These are phyloP conservation scores for Coelomomyces lativittatus DNA, from an alignment of 371 early-diverging fungal species.

Conservation along the genomic window DNA sequence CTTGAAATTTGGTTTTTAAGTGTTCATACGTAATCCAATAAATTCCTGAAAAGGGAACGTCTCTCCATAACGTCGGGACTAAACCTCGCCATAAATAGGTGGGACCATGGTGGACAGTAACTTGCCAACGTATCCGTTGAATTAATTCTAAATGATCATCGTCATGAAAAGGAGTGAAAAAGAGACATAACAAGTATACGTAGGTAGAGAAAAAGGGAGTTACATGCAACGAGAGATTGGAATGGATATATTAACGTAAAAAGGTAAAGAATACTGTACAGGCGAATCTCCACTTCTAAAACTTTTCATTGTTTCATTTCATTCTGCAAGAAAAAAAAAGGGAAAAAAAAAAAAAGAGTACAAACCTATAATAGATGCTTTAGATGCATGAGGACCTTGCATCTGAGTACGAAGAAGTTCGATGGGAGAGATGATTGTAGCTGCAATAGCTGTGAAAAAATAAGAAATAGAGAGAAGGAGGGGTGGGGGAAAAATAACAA, in stretches of 20 bases:
- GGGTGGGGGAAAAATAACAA: neutral
- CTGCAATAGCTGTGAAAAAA: constrained; percentile 41
- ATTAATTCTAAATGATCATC: too few relatives aligned
- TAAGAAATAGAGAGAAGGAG: neutral
- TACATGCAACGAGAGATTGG: neutral
- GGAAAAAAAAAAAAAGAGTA: neutral
- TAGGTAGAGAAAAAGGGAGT: neutral
- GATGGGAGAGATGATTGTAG: constrained; percentile 64
- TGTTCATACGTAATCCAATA: constrained; percentile 83
- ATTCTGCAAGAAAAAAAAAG: neutral
- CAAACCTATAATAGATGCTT: constrained; percentile 18
- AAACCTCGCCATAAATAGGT: constrained; percentile 69
- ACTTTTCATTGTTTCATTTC: neutral
- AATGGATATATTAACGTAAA: neutral
- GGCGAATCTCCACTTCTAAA: neutral
- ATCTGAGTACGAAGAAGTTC: constrained; percentile 75
- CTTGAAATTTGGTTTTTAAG: constrained; percentile 11
- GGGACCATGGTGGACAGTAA: too few relatives aligned
- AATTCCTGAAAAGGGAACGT: constrained; percentile 77
- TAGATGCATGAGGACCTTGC: constrained; percentile 43
- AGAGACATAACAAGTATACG: neutral
- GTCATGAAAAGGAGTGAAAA: too few relatives aligned
- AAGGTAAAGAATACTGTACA: too few relatives aligned
- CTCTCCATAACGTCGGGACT: constrained; percentile 76
- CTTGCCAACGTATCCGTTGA: too few relatives aligned